Evolutionary conservation across 768 basidiomycete species (phyloP).

Genomic region (Phaffia tasmanica): DNA sequence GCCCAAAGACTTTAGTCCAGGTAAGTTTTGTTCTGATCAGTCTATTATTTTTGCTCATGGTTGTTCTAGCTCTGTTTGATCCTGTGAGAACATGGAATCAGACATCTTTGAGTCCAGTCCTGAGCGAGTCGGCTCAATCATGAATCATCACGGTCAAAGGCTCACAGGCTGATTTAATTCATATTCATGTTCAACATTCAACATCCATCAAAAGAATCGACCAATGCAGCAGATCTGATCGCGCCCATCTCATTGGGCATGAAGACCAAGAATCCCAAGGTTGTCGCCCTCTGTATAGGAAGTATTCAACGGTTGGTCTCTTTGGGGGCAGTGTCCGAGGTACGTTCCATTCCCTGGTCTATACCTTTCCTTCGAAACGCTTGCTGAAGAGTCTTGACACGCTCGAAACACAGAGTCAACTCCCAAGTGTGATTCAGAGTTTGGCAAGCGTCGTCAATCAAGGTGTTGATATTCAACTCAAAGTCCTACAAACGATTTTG

Average conservation of each 20-base stretch:
- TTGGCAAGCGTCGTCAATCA: conserved; percentile 81
- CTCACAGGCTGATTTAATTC: conserved; percentile 10
- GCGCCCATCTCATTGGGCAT: conserved; percentile 88
- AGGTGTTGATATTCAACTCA: conserved; percentile 92
- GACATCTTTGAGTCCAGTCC: conserved; percentile 24
- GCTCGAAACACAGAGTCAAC: conserved; percentile 48
- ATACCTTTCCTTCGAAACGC: neutral
- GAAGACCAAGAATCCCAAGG: conserved; percentile 83
- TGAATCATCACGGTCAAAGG: no score
- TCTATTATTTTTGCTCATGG: no score
- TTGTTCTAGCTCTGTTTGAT: neutral
- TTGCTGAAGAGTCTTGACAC: neutral
- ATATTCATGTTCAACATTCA: neutral
- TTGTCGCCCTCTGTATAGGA: conserved; percentile 80
- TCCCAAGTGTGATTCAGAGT: conserved; percentile 67
- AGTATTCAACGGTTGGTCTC: conserved; percentile 82
- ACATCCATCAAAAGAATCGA: conserved; percentile 48
- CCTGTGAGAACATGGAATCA: neutral
- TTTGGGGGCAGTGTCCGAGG: conserved; percentile 61
- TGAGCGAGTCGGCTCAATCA: no score
- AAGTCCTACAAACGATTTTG: conserved; percentile 81
- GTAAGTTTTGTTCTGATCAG: conserved; percentile 40
- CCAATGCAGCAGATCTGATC: conserved; percentile 55
- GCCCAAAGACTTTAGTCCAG: conserved; percentile 62
- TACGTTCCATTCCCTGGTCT: conserved; percentile 23